A percentile compares a stretch with the other conserved stretches of the same genome.
These are phyloP conservation scores for Lentinula novae-zelandiae DNA, from an alignment of 1,284 basidiomycete species.

Conservation along the genomic window DNA sequence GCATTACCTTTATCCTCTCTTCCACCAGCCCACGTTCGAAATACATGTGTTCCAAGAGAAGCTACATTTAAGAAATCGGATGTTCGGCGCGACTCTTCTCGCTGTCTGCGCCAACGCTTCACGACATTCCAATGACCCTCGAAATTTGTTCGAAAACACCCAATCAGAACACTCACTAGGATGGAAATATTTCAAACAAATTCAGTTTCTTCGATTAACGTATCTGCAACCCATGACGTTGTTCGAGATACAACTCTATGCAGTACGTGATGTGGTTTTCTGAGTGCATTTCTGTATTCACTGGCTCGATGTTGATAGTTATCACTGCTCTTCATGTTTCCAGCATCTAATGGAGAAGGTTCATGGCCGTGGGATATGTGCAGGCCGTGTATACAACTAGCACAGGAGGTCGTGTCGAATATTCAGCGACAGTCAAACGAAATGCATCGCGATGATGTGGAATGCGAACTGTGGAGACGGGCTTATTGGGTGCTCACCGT, in stretches of 20 bases:
- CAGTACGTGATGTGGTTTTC: neutral
- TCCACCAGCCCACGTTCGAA: constrained; percentile 45
- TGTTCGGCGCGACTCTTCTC: constrained; percentile 43
- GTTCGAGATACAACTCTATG: constrained; percentile 5
- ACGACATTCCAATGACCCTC: constrained; percentile 1
- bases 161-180: constrained; percentile 37
- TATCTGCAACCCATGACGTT: neutral
- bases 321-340: neutral
- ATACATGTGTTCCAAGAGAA: constrained; percentile 29
- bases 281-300: neutral
- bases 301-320: neutral
- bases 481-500: constrained; percentile 12
- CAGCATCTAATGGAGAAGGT: neutral
- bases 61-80: constrained; percentile 32
- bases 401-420: neutral
- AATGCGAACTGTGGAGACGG: constrained; percentile 15
- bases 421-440: neutral
- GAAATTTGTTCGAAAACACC: constrained; percentile 10
- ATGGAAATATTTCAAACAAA: constrained; percentile 46
- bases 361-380: constrained; percentile 4
- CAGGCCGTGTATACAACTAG: neutral
- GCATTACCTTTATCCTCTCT: constrained; percentile 36
- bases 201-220: neutral
- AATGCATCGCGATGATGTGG: neutral
- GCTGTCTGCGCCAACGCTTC: constrained; percentile 36